phyloP scores from a whole-genome alignment of 768 basidiomycete genomes.

The Trametes gibbosa region DNA sequence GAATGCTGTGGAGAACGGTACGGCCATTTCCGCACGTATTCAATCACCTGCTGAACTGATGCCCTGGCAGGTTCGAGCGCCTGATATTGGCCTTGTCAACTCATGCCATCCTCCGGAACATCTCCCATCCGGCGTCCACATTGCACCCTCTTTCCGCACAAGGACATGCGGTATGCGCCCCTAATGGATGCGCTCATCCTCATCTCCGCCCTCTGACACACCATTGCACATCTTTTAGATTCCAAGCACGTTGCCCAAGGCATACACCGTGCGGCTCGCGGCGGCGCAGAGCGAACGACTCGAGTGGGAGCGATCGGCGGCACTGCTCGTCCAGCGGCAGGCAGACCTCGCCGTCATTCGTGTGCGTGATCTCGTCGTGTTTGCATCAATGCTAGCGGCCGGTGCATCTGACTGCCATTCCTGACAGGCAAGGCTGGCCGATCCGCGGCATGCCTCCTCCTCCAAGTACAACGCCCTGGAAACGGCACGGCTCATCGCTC shows the following conservation, averaged over 20 bases:
- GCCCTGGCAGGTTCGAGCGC: conserved; percentile 45
- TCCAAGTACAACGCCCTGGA: conserved; percentile 19
- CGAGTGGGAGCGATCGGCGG: conserved; percentile 39
- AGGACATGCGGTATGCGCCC: conserved; percentile 6
- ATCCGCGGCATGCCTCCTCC: conserved; percentile 8
- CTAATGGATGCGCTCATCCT: background rate
- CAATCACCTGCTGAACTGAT: conserved; percentile 4
- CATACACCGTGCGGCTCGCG: conserved; percentile 35
- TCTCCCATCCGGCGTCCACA: conserved; percentile 12
- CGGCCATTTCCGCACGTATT: background rate
- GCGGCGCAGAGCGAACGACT: conserved; percentile 32
- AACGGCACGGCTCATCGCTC: conserved; percentile 18
- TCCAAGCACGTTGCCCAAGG: conserved; percentile 33
- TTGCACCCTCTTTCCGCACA: conserved; percentile 7
- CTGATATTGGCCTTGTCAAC: conserved; percentile 51
- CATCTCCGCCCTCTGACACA: conserved; percentile 12
- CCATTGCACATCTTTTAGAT: background rate
- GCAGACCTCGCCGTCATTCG: conserved; percentile 29
- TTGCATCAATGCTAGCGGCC: background rate
- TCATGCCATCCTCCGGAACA: conserved; percentile 41
- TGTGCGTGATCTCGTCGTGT: conserved; percentile 16
- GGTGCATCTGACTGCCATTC: background rate
- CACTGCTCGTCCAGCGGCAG: conserved; percentile 33
- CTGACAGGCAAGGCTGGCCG: conserved; percentile 13
- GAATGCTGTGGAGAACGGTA: conserved; percentile 53